phyloP scores from a whole-genome alignment of 2,329 filamentous ascomycete genomes.

The Phaeosphaeriaceae sp. region DNA sequence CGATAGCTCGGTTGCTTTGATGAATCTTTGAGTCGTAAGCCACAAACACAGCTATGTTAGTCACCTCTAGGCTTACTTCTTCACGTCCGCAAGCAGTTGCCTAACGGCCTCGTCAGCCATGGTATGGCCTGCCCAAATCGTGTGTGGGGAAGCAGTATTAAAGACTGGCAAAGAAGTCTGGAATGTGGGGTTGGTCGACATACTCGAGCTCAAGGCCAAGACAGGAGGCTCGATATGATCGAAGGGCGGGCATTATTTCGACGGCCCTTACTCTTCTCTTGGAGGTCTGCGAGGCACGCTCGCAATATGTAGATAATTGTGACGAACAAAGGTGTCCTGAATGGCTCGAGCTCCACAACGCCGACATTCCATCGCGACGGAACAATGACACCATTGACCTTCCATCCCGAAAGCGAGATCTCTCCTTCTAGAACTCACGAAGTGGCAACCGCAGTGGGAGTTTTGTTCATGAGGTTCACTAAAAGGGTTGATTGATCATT shows the following conservation, averaged over 20 bases:
- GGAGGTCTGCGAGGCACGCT: not conserved
- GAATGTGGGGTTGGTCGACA: not conserved
- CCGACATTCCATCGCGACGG: not conserved
- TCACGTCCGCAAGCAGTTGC: not conserved
- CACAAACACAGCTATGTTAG: not conserved
- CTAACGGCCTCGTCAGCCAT: not conserved
- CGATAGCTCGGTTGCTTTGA: not conserved
- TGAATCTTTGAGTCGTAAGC: not conserved
- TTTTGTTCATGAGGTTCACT: not conserved
- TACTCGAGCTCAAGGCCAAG: not conserved
- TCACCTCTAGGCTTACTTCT: not conserved
- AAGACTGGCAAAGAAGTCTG: not conserved
- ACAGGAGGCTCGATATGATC: not conserved
- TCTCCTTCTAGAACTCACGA: not conserved
- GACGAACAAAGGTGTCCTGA: not conserved
- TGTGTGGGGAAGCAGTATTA: not conserved
- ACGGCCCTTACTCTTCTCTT: not conserved
- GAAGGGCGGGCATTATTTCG: not conserved
- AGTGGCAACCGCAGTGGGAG: not conserved
- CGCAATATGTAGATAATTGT: not conserved
- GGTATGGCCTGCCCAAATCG: not conserved
- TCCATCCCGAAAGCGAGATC: not conserved
- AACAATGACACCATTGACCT: not conserved
- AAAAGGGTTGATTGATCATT: slow-evolving; percentile 15
- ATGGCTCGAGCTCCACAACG: not conserved